Evolutionary conservation across 2,329 filamentous ascomycete genomes (phyloP).

Genomic region (Hypoxylon sp.): DNA sequence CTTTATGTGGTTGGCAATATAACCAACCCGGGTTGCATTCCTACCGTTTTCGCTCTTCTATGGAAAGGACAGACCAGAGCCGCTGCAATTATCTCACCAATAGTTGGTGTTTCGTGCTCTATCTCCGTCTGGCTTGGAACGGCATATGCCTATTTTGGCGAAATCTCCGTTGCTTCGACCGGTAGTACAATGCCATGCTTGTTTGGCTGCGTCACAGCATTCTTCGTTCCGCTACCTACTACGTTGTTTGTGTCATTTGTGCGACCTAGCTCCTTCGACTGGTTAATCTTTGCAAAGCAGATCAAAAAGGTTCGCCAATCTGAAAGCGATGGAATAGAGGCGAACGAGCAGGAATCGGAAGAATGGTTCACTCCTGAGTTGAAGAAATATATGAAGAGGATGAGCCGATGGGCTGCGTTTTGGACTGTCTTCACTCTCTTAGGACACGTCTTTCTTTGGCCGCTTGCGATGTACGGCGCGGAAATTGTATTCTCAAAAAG

Average conservation of each 20-base stretch:
- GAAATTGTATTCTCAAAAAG: constrained; percentile 32
- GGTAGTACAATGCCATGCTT: constrained; percentile 66
- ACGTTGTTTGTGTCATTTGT: constrained; percentile 52
- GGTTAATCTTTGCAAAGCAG: constrained; percentile 15
- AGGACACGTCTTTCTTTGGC: constrained; percentile 31
- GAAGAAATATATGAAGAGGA: constrained; percentile 27
- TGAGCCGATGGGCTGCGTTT: constrained; percentile 34
- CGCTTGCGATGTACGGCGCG: constrained; percentile 34
- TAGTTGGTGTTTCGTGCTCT: constrained; percentile 66
- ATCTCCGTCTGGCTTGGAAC: constrained; percentile 68
- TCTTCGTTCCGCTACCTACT: constrained; percentile 61
- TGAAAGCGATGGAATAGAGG: background rate
- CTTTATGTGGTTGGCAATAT: constrained; percentile 69
- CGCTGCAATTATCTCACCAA: constrained; percentile 65
- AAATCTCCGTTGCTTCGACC: constrained; percentile 64
- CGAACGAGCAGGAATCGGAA: constrained; percentile 4
- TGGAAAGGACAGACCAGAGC: constrained; percentile 65
- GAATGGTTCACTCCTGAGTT: constrained; percentile 19
- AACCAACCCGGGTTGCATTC: constrained; percentile 68
- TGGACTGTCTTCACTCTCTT: constrained; percentile 29
- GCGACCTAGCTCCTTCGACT: constrained; percentile 22
- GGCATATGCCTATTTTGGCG: constrained; percentile 62
- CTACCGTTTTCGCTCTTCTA: constrained; percentile 67
- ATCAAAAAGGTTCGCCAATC: constrained; percentile 19
- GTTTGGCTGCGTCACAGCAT: constrained; percentile 66